Evolutionary conservation across 257 asterid species (phyloP), one percentile per base, ranked within the genome.

Genomic region (Mentha longifolia): DNA sequence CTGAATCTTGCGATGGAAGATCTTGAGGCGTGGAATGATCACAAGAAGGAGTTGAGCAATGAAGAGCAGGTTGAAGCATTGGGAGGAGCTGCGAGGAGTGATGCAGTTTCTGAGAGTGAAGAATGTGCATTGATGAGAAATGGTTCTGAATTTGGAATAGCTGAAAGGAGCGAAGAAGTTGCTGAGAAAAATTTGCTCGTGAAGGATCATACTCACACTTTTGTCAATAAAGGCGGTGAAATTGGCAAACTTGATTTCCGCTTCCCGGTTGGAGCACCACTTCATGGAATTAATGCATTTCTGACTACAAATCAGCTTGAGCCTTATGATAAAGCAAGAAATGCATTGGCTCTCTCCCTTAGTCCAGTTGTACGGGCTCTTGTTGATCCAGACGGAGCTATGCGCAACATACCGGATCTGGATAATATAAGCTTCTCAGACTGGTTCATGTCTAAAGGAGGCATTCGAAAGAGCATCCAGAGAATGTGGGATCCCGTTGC

Each of bases 401-500:
- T 95, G 88, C 81, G 65, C 87, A 74, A 81, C 75, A 88, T 92
- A 73, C 84, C 96, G 13, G 81, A 86, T 82, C 81, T 95, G 59
- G 99, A 95, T 78, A 78, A 80, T 78, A 71, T 92, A 70, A 89
- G 98, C 92, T 95, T 92, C 87, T 88, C 99, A 1, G 88, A 92
- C 31, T 95, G 99, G 99, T 95, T 95, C 86, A 71, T 95, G 78
- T 89, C 99, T 72, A 95, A 81, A 87, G 99, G 99, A 3, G 99
- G 99, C 19, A 95, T 98, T 9, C 96, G 97, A 22, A 56, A 65
- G 76, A 95, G 99, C 70, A 92, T 95, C 74, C 98, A 87, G 86
- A 90, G 95, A 79, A 89, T 95, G 97, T 95, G 99, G 99, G 99
- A 95, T 72, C 97, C 98, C 70, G 99, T 95, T 70, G 98, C 99